Percentiles rank a stretch among this genome's conserved stretches.
Conservation (phyloP, 1,284 basidiomycete genomes). For the Singerocomus inundabilis region DNA sequence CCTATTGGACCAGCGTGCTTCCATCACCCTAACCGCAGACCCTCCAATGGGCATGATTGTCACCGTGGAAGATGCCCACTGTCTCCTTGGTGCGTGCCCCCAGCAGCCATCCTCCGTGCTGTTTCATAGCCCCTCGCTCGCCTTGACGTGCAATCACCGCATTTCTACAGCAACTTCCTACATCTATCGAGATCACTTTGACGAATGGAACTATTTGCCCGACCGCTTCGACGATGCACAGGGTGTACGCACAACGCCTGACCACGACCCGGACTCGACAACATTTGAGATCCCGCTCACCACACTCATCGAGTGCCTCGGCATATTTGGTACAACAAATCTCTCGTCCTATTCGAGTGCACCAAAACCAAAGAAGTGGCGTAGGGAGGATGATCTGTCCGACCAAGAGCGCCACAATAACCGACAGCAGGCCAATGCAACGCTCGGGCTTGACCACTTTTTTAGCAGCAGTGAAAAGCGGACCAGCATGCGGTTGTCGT, state of each 20-base stretch:
- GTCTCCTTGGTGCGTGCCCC: constrained; percentile 61
- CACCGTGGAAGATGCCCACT: constrained; percentile 83
- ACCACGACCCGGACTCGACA: constrained; percentile 29
- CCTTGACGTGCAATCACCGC: neutral
- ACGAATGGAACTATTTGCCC: constrained; percentile 49
- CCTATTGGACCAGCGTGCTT: constrained; percentile 60
- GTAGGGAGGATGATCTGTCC: constrained; percentile 47
- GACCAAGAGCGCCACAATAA: constrained; percentile 38
- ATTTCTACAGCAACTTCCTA: constrained; percentile 73
- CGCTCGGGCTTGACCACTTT: constrained; percentile 48
- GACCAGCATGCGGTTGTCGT: constrained; percentile 85
- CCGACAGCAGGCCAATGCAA: constrained; percentile 12
- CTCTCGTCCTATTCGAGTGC: constrained; percentile 30
- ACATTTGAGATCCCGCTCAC: constrained; percentile 82
- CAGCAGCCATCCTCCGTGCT: constrained; percentile 7
- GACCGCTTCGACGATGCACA: constrained; percentile 23
- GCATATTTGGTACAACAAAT: constrained; percentile 84
- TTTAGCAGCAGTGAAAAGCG: constrained; percentile 54
- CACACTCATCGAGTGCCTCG: constrained; percentile 84
- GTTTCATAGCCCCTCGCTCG: neutral
- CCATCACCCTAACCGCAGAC: constrained; percentile 60
- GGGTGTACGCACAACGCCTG: constrained; percentile 9
- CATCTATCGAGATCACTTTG: constrained; percentile 76
- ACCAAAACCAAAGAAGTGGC: constrained; percentile 45
- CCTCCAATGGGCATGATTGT: constrained; percentile 81